Base-by-base conservation (phyloP, 176 grass and related monocot species). In the Oryza meridionalis region DNA sequence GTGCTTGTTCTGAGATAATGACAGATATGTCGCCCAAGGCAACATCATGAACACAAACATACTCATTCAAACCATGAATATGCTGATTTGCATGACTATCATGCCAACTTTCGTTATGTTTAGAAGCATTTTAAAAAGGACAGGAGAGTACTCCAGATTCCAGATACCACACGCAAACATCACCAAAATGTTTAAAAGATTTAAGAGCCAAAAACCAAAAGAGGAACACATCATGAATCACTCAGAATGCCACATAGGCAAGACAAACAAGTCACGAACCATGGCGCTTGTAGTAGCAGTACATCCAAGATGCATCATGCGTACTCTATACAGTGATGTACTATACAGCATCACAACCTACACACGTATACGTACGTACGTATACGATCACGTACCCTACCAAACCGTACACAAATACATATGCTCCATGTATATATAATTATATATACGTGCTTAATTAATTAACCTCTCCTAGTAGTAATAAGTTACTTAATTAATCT, bases 321-420 rank as follows among this genome's bases (percentile, higher is more conserved):
- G 3, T 46, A 77, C 19, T 49, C 62, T 79, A 43, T 44, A 72
- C 86, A 77, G 15, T 27, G 45, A 47, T 79, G 29, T 77, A 64
- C n/a, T 77, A 65, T 47, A 14, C 46, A 45, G 53, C 31, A 33
- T 26, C 19, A 11, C 14, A 27, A 44, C 12, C 25, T 53, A 63
- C 11, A 7, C 6, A 37, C 35, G 35, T 37, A 37, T 0, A 37
- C 32, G 26, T 74, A 77, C 1, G 26, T 31, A 77, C 27, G 37
- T 32, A 67, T 7, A 47, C 14, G 67, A 65, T 29, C 6, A 53
- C 17, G 14, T 38, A 51, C 46, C 7, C 50, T 44, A 47, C 33
- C 69, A 65, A 59, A 53, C 69, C 44, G 62, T 51, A 40, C 32
- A 42, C 24, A 50, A 44, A 31, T 42, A 17, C 31, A 75, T 51